These are phyloP conservation scores for Lenwebbia sp. DNA, from an alignment of 345 rosid species.

Conservation along the genomic window DNA sequence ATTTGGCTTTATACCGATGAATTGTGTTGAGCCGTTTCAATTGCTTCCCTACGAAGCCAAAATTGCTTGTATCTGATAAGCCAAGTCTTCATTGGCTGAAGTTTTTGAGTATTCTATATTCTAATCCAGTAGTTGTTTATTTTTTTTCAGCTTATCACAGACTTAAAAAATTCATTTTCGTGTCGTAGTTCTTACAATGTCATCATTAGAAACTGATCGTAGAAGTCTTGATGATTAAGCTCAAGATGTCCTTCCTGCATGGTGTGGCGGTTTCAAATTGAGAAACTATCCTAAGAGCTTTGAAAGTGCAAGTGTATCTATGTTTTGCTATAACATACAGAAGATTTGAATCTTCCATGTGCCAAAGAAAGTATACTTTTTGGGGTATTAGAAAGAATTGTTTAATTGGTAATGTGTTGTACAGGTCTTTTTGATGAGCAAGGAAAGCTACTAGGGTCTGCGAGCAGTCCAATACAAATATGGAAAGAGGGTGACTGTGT, in stretches of 20 bases:
- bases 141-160: background rate
- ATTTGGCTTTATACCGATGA: background rate
- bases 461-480: constrained; percentile 89
- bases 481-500: constrained; percentile 86
- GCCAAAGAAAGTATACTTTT: background rate
- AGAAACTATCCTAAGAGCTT: background rate
- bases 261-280: background rate
- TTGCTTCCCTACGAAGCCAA: background rate
- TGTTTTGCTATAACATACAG: background rate
- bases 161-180: background rate
- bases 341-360: background rate
- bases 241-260: background rate
- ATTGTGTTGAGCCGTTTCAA: background rate
- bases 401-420: background rate
- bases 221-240: background rate
- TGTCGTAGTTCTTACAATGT: background rate
- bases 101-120: background rate
- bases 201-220: background rate
- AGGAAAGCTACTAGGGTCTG: constrained; percentile 77
- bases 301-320: background rate
- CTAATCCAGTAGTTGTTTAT: background rate
- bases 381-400: background rate
- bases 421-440: constrained; percentile 74
- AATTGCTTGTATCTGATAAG: background rate
- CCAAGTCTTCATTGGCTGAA: background rate